Conservation (phyloP, 225 moss, liverwort and hornwort species). For the Sphagnum contortum region DNA sequence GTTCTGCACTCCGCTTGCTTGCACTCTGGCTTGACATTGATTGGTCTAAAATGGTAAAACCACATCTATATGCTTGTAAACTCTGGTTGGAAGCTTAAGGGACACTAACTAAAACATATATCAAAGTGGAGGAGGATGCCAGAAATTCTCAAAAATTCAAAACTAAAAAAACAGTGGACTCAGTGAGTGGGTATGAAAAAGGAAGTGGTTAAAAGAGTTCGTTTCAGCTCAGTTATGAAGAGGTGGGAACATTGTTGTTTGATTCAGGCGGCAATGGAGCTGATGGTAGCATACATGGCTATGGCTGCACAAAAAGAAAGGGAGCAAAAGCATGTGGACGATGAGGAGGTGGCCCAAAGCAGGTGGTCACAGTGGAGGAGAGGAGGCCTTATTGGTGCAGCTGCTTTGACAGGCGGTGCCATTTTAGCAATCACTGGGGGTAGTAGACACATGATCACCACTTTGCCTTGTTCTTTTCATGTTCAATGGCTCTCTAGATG, state of each 20-base stretch:
- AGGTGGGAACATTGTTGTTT: neutral
- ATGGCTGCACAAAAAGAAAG: slow-evolving; percentile 80
- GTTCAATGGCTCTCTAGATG: no score
- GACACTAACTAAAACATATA: no score
- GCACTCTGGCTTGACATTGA: slow-evolving; percentile 92
- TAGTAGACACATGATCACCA: slow-evolving; percentile 4
- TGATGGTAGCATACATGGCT: slow-evolving; percentile 98
- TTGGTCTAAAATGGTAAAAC: slow-evolving; percentile 86
- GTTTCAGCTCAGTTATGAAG: no score
- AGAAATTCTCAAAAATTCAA: no score
- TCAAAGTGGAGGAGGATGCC: no score
- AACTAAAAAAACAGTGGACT: no score
- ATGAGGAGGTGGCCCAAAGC: slow-evolving; percentile 51
- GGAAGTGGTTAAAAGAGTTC: no score
- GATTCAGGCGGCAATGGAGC: slow-evolving; percentile 86
- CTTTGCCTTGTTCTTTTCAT: no score
- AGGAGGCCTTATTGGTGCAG: slow-evolving; percentile 89
- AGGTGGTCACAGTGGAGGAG: slow-evolving; percentile 80
- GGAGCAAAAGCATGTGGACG: slow-evolving; percentile 38
- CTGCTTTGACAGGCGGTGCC: slow-evolving; percentile 82
- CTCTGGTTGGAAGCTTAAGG: no score
- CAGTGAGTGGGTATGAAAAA: no score
- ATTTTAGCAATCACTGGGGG: slow-evolving; percentile 92
- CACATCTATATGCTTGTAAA: no score
- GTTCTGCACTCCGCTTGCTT: slow-evolving; percentile 80